Percentiles rank a stretch among this genome's conserved stretches.
These are phyloP conservation scores for Postia placenta DNA, from an alignment of 768 basidiomycete species.

Conservation along the genomic window DNA sequence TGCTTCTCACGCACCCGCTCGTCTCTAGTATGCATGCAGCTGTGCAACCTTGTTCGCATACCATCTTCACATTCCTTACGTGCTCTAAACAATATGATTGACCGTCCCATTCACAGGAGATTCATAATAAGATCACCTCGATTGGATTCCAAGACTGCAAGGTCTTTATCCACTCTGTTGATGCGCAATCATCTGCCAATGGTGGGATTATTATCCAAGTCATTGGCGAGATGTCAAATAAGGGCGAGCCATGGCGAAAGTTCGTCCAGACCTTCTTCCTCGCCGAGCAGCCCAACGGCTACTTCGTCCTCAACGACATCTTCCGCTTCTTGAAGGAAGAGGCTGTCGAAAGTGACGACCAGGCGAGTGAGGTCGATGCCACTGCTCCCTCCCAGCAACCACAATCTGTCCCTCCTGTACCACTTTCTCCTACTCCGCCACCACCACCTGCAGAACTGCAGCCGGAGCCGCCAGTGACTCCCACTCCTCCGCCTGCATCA, in stretches of 20 bases:
- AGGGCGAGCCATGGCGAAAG: constrained; percentile 89
- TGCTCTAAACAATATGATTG: not conserved
- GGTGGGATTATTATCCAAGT: constrained; percentile 99
- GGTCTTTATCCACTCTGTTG: constrained; percentile 98
- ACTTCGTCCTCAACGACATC: constrained; percentile 99
- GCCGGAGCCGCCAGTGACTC: constrained; percentile 28
- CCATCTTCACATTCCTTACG: too few species aligned
- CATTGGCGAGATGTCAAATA: constrained; percentile 98
- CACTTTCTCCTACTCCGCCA: constrained; percentile 26
- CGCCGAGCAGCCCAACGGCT: constrained; percentile 97
- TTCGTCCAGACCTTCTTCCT: constrained; percentile 99
- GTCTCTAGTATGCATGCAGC: too few species aligned
- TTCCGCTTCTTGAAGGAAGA: constrained; percentile 99
- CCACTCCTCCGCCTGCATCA: constrained; percentile 37
- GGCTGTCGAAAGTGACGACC: constrained; percentile 72
- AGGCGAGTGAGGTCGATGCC: constrained; percentile 46
- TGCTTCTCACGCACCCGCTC: too few species aligned
- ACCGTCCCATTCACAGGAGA: constrained; percentile 56
- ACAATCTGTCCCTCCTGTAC: constrained; percentile 22
- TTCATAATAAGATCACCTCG: constrained; percentile 91
- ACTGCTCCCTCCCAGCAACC: constrained; percentile 21
- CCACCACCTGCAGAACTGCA: constrained; percentile 30
- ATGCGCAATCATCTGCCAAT: constrained; percentile 91
- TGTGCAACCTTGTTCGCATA: too few species aligned
- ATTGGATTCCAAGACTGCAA: constrained; percentile 96